Conservation (phyloP, 148 eudicot species). For the Nepenthes gracilis region DNA sequence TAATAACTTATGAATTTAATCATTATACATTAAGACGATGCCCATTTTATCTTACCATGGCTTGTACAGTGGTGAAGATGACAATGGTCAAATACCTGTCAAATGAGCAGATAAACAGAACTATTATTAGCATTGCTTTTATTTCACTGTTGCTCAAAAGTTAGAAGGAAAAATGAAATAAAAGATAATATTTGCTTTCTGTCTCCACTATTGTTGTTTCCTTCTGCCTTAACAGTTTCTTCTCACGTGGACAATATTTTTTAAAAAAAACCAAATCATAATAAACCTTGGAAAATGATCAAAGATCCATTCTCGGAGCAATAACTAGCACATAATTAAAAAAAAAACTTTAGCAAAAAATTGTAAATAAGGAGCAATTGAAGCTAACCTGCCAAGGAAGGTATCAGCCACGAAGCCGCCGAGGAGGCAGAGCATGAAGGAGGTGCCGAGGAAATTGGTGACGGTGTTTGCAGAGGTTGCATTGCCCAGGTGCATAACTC, state of each 20-base stretch:
- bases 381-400: slow-evolving; percentile 58
- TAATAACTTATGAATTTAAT: no score
- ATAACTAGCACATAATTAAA: no score
- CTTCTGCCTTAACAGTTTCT: background rate
- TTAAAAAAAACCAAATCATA: no score
- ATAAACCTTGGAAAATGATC: no score
- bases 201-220: background rate
- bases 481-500: slow-evolving; percentile 85
- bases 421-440: slow-evolving; percentile 79
- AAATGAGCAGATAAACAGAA: background rate
- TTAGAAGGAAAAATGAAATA: background rate
- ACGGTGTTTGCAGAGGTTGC: slow-evolving; percentile 76
- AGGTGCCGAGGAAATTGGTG: slow-evolving; percentile 88
- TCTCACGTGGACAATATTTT: background rate
- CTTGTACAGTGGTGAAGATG: slow-evolving; percentile 78
- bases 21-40: background rate
- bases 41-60: slow-evolving; percentile 25
- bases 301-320: no score
- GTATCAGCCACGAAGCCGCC: slow-evolving; percentile 96
- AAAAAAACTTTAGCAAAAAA: no score
- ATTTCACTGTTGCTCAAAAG: background rate
- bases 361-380: background rate
- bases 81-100: slow-evolving; percentile 74
- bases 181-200: background rate
- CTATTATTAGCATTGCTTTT: background rate